A percentile compares a stretch with the other conserved stretches of the same genome.
These are phyloP conservation scores for Neurospora intermedia DNA, from an alignment of 495 filamentous ascomycete genomes.

Conservation along the genomic window DNA sequence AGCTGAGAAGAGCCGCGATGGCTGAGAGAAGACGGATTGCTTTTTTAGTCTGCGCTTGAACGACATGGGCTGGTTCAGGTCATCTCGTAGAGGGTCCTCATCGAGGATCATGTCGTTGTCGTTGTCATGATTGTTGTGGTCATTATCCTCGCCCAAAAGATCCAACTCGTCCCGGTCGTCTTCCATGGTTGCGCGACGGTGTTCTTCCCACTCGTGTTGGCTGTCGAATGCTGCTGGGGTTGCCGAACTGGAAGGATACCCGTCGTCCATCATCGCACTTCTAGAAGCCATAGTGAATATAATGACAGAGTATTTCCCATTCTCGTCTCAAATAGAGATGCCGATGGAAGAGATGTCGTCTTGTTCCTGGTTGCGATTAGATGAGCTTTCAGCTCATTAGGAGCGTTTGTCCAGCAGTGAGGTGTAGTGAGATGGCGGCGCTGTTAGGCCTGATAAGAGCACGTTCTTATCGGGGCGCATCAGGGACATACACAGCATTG, in stretches of 20 bases:
- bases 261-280: constrained; percentile 13
- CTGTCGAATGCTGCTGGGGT: not conserved
- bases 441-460: not conserved
- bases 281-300: constrained; percentile 8
- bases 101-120: constrained; percentile 23
- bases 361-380: not conserved
- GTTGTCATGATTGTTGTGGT: constrained; percentile 17
- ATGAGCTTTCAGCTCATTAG: not conserved
- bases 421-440: not conserved
- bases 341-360: not conserved
- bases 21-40: constrained; percentile 33
- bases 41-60: constrained; percentile 84
- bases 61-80: constrained; percentile 48
- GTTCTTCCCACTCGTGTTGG: constrained; percentile 6
- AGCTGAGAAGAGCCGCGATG: constrained; percentile 45
- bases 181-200: constrained; percentile 15
- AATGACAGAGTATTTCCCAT: constrained; percentile 9
- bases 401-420: not conserved
- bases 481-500: not conserved
- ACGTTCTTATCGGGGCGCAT: not conserved
- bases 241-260: constrained; percentile 8
- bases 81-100: constrained; percentile 42
- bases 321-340: constrained; percentile 2
- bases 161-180: constrained; percentile 36
- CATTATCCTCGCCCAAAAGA: constrained; percentile 27